Conservation (phyloP, 306 rosid genomes). For the Dalbergia cochinchinensis region DNA sequence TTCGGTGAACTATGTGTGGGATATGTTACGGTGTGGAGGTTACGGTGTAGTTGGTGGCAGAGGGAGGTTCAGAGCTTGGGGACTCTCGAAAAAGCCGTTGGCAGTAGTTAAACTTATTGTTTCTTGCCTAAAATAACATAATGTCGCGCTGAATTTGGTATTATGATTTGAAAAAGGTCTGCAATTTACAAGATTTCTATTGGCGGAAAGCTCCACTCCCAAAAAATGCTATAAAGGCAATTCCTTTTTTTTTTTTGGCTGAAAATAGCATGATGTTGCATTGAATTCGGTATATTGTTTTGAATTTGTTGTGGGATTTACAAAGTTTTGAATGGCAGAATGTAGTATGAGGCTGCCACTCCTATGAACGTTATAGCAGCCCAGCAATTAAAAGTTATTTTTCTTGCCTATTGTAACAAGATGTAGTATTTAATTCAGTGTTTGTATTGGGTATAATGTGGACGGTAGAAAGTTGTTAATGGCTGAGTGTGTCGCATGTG, state of each 20-base stretch:
- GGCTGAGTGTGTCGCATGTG: background rate
- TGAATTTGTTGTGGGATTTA: background rate
- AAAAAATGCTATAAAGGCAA: background rate
- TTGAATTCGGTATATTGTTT: slow-evolving; percentile 15
- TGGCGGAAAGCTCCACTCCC: background rate
- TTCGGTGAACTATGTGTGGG: background rate
- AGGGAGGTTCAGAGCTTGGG: background rate
- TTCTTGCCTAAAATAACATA: slow-evolving; percentile 13
- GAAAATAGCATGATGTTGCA: background rate
- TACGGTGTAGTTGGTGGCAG: background rate
- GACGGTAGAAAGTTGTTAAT: background rate
- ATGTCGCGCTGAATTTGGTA: slow-evolving; percentile 8
- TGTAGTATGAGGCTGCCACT: background rate
- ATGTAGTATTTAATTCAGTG: background rate
- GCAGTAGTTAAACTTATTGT: background rate
- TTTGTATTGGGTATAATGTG: background rate
- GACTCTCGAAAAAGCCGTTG: too few relatives aligned
- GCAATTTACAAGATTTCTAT: too few relatives aligned
- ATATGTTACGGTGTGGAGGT: too few relatives aligned
- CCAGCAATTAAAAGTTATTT: background rate
- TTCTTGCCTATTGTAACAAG: slow-evolving; percentile 9
- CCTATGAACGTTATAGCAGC: background rate
- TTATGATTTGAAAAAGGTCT: background rate
- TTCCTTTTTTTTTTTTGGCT: background rate
- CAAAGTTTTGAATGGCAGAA: background rate